Percentiles rank a stretch among this genome's conserved stretches.
phyloP scores from a whole-genome alignment of 2,329 filamentous ascomycete species.

The Tolypocladium guangdongense region DNA sequence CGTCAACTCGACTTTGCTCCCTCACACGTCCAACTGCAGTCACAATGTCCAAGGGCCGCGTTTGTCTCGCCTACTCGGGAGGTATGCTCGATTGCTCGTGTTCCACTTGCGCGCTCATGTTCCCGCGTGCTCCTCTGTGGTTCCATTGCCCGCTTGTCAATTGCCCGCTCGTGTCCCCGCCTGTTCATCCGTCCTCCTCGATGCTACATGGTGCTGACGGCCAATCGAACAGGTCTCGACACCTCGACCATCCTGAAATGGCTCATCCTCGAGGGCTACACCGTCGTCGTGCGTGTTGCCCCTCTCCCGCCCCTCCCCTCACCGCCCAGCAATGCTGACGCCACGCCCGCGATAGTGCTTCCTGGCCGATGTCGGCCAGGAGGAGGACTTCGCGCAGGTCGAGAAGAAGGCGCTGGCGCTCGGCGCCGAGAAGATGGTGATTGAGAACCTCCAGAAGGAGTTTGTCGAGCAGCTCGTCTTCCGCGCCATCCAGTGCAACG shows the following conservation, averaged over 20 bases:
- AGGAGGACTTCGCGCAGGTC: constrained; percentile 59
- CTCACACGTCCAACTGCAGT: neutral
- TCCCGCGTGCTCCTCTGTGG: too few species aligned
- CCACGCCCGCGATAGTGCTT: constrained; percentile 11
- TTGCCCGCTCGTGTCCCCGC: too few species aligned
- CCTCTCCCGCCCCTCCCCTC: neutral
- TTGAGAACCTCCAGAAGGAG: constrained; percentile 54
- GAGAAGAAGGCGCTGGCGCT: constrained; percentile 49
- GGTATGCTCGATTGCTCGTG: neutral
- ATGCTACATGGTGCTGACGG: neutral
- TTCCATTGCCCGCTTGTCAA: too few species aligned
- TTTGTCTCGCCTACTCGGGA: neutral
- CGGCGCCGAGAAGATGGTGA: constrained; percentile 28
- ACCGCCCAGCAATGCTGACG: neutral
- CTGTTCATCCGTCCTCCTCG: too few species aligned
- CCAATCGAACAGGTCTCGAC: constrained; percentile 21
- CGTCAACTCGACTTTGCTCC: neutral
- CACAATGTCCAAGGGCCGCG: neutral
- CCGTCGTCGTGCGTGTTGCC: constrained; percentile 5
- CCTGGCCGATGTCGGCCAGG: constrained; percentile 58
- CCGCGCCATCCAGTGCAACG: constrained; percentile 56
- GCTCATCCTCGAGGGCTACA: constrained; percentile 22
- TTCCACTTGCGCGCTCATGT: too few species aligned
- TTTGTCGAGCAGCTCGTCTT: constrained; percentile 70
- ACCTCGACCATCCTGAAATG: constrained; percentile 30